phyloP scores from a whole-genome alignment of 2,329 filamentous ascomycete species.

The Fusarium anguioides region DNA sequence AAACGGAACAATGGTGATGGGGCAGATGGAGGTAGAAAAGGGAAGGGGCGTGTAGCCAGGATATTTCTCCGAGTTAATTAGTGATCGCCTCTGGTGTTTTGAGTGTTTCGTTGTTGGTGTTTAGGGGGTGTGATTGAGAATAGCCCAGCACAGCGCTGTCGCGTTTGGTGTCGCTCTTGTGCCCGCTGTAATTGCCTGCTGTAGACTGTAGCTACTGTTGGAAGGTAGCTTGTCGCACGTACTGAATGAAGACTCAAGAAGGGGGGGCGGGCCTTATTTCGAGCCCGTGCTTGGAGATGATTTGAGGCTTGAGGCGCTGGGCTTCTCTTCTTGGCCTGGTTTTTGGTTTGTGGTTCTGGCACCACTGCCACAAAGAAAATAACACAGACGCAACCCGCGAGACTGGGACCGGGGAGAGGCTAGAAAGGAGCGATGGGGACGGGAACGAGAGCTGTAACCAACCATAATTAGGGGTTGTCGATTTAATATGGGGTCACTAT shows the following conservation, averaged over 20 bases:
- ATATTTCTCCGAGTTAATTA: conserved; percentile 44
- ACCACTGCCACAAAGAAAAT: conserved; percentile 10
- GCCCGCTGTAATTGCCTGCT: conserved; percentile 3
- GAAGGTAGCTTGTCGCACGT: conserved; percentile 12
- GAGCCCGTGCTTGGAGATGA: conserved; percentile 18
- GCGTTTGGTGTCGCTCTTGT: too few species aligned
- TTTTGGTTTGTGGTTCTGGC: conserved; percentile 11
- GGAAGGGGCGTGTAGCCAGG: conserved; percentile 26
- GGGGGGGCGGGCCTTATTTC: conserved; percentile 1
- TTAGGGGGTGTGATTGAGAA: conserved; percentile 22
- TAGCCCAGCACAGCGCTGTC: too few species aligned
- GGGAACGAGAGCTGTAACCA: conserved; percentile 21
- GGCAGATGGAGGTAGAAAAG: conserved; percentile 6
- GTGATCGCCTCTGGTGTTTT: conserved; percentile 34
- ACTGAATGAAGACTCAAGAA: not conserved
- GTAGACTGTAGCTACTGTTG: conserved; percentile 1
- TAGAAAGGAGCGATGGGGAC: conserved; percentile 30
- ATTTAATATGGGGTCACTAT: conserved; percentile 2
- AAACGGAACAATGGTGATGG: conserved; percentile 18
- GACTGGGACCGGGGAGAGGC: conserved; percentile 17
- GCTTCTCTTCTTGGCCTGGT: too few species aligned
- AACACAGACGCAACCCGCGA: not conserved
- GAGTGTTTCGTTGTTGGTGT: conserved; percentile 1
- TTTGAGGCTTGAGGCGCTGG: conserved; percentile 4
- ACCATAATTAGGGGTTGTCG: conserved; percentile 6